phyloP scores from a whole-genome alignment of 116 monocot species.

The Cymodocea nodosa region DNA sequence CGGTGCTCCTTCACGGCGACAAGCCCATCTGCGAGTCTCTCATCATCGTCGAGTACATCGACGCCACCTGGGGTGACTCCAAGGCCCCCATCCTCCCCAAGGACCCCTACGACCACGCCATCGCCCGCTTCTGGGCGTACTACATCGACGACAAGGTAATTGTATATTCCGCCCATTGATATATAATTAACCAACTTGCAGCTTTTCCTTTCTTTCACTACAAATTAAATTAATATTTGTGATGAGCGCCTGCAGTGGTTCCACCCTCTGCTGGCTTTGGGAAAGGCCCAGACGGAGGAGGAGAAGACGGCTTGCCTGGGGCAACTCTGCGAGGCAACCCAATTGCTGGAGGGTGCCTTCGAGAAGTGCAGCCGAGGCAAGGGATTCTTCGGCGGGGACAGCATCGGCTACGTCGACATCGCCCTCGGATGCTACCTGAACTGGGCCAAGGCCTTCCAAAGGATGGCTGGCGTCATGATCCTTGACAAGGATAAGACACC shows the following conservation, averaged over 20 bases:
- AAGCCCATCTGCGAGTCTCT: slow-evolving; percentile 8
- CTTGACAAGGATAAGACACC: slow-evolving; percentile 14
- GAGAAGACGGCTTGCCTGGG: neutral
- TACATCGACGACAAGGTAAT: slow-evolving; percentile 15
- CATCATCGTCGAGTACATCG: slow-evolving; percentile 14
- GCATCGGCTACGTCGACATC: slow-evolving; percentile 11
- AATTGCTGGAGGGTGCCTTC: slow-evolving; percentile 14
- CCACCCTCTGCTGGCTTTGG: neutral
- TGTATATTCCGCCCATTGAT: no score
- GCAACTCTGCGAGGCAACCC: neutral
- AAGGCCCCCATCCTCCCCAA: neutral
- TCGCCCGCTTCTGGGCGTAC: slow-evolving; percentile 12
- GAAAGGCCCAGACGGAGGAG: slow-evolving; percentile 3
- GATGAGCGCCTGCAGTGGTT: neutral
- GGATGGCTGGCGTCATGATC: neutral
- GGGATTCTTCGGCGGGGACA: slow-evolving; percentile 9
- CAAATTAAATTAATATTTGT: no score
- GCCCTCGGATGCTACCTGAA: slow-evolving; percentile 5
- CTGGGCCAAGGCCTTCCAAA: neutral
- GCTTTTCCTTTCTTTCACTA: no score
- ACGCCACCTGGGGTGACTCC: slow-evolving; percentile 4
- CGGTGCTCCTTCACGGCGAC: slow-evolving; percentile 12
- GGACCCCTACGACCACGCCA: slow-evolving; percentile 8
- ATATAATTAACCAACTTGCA: no score
- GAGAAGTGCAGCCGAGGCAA: slow-evolving; percentile 10